A percentile compares a stretch with the other conserved stretches of the same genome.
Evolutionary conservation across 148 eudicot species (phyloP).

Genomic region (Rhododendron griersonianum): DNA sequence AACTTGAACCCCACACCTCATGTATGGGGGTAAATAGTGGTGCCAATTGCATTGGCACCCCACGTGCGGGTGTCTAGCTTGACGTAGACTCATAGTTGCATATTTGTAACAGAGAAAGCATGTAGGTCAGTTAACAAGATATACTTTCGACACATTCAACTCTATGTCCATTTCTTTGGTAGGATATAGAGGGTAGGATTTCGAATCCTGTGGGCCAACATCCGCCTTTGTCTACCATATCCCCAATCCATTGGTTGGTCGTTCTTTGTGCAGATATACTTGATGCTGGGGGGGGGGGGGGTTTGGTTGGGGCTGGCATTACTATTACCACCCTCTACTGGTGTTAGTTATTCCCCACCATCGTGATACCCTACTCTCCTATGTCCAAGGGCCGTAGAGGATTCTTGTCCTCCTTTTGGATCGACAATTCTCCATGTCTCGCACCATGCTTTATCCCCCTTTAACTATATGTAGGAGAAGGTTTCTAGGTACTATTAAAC

Average conservation of each 20-base stretch:
- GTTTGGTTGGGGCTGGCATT: background rate
- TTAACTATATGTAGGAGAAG: background rate
- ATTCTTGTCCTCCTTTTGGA: background rate
- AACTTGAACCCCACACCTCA: no score
- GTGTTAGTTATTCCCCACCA: background rate
- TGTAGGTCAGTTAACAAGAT: background rate
- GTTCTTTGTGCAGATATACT: no score
- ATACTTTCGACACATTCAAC: background rate
- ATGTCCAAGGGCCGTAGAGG: background rate
- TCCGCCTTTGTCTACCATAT: background rate
- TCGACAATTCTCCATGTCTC: background rate
- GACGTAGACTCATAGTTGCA: no score
- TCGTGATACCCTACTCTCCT: background rate
- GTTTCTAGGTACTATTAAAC: background rate
- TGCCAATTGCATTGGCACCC: no score
- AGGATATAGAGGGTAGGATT: background rate
- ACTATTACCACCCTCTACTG: background rate
- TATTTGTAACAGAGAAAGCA: no score
- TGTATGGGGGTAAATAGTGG: no score
- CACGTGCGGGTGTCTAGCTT: no score
- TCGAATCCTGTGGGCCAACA: background rate
- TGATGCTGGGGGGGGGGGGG: background rate
- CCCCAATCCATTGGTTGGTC: background rate
- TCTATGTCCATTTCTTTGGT: background rate
- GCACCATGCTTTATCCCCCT: background rate